These are phyloP conservation scores for Mycena sp. DNA, from an alignment of 1,284 basidiomycete species.

Conservation along the genomic window DNA sequence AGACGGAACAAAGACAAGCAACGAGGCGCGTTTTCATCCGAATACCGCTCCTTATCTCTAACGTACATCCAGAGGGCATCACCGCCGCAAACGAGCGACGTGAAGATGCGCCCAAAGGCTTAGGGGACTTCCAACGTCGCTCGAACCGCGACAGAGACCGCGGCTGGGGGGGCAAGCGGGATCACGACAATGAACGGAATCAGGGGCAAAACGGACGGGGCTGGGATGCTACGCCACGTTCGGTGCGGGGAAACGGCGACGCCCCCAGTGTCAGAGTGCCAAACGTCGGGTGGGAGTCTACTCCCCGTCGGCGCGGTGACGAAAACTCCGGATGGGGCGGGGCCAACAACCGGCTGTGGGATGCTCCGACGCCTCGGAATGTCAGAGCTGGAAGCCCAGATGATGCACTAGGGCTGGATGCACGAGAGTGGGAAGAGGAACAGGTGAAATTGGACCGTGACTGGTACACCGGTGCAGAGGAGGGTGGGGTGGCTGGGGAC, in stretches of 20 bases:
- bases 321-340: slow-evolving; percentile 64
- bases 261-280: slow-evolving; percentile 89
- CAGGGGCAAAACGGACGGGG: slow-evolving; percentile 39
- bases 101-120: slow-evolving; percentile 66
- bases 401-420: slow-evolving; percentile 65
- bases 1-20: slow-evolving; percentile 74
- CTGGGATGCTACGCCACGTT: slow-evolving; percentile 81
- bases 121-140: slow-evolving; percentile 77
- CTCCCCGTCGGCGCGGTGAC: slow-evolving; percentile 69
- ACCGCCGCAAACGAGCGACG: slow-evolving; percentile 61
- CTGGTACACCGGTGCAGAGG: slow-evolving; percentile 94
- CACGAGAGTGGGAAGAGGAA: slow-evolving; percentile 95
- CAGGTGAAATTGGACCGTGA: slow-evolving; percentile 89
- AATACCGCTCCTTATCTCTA: not conserved
- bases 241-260: slow-evolving; percentile 69
- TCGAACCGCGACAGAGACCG: slow-evolving; percentile 68
- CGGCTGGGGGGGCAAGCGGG: slow-evolving; percentile 47
- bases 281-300: slow-evolving; percentile 91
- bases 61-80: slow-evolving; percentile 63
- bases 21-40: slow-evolving; percentile 55
- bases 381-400: slow-evolving; percentile 71
- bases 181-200: slow-evolving; percentile 33
- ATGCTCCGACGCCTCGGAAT: slow-evolving; percentile 84
- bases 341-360: slow-evolving; percentile 77
- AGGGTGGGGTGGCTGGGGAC: slow-evolving; percentile 85